Conservation (phyloP, 164 flowering plant species). For the Macadamia integrifolia region DNA sequence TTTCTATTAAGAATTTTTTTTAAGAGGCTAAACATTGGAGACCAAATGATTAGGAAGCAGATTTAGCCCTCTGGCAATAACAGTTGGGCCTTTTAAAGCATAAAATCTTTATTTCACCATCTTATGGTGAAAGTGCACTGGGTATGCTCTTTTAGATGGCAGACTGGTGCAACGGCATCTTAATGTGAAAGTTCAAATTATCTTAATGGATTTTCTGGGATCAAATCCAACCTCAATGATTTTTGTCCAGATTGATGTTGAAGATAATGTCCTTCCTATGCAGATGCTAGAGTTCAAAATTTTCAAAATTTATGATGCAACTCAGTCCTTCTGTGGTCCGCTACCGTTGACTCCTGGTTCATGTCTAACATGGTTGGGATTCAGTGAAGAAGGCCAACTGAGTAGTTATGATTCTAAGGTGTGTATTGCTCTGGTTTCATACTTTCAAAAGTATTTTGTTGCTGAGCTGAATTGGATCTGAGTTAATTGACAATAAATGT, state of each 20-base stretch:
- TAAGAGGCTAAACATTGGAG: too few species aligned
- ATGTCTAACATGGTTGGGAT: constrained; percentile 79
- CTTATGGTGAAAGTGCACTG: too few species aligned
- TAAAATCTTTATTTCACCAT: too few species aligned
- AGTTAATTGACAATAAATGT: constrained; percentile 15
- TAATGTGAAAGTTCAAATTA: too few species aligned
- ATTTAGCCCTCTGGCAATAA: too few species aligned
- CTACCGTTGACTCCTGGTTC: constrained; percentile 90
- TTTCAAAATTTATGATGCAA: constrained; percentile 51
- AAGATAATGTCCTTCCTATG: constrained; percentile 11
- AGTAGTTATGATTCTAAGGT: constrained; percentile 97
- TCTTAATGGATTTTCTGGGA: too few species aligned
- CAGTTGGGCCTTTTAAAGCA: too few species aligned
- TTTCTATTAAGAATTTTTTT: too few species aligned
- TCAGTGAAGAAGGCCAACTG: constrained; percentile 88
- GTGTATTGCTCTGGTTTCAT: constrained; percentile 1
- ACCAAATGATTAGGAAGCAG: too few species aligned
- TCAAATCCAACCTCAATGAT: background rate
- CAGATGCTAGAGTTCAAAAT: constrained; percentile 85
- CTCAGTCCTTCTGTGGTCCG: constrained; percentile 52
- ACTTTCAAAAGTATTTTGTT: background rate
- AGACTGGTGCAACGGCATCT: too few species aligned
- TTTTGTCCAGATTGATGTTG: background rate
- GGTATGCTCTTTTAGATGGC: too few species aligned
- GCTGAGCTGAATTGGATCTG: constrained; percentile 10